These are phyloP conservation scores for Cadophora gregata DNA, from an alignment of 2,329 filamentous ascomycete genomes.

Conservation along the genomic window DNA sequence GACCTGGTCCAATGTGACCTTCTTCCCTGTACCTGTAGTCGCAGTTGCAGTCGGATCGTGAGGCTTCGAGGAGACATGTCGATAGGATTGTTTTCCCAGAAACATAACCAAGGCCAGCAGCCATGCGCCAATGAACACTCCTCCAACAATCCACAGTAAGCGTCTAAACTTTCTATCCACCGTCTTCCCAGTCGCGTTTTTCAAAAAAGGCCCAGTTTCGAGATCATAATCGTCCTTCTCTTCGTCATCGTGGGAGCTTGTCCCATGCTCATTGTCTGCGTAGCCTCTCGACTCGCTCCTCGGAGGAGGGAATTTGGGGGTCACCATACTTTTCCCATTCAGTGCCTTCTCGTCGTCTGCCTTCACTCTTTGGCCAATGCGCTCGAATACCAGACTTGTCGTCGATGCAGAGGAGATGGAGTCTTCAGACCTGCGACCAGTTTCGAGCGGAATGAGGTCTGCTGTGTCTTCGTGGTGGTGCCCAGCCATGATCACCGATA, in stretches of 20 bases:
- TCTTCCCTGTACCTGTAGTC: constrained; percentile 69
- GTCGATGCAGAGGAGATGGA: constrained; percentile 82
- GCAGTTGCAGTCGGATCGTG: constrained; percentile 72
- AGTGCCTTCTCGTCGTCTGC: constrained; percentile 30
- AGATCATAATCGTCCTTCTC: constrained; percentile 51
- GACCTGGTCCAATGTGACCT: constrained; percentile 75
- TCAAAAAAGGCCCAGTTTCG: constrained; percentile 50
- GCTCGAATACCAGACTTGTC: constrained; percentile 81
- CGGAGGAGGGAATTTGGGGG: constrained; percentile 39
- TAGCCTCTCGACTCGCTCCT: constrained; percentile 38
- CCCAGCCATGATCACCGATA: constrained; percentile 41
- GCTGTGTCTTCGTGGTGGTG: constrained; percentile 39
- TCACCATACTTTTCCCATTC: constrained; percentile 38
- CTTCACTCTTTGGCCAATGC: constrained; percentile 61
- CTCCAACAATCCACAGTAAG: constrained; percentile 59
- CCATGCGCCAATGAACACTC: constrained; percentile 71
- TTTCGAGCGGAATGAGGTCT: constrained; percentile 37
- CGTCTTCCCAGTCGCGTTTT: constrained; percentile 50
- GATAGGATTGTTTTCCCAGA: constrained; percentile 68
- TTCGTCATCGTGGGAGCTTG: constrained; percentile 35
- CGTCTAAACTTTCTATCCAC: constrained; percentile 72
- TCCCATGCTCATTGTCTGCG: constrained; percentile 38
- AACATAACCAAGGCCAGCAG: constrained; percentile 70
- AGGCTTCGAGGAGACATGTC: constrained; percentile 65
- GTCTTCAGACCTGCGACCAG: constrained; percentile 40